A percentile compares a stretch with the other conserved stretches of the same genome.
Evolutionary conservation across 257 asterid genomes (phyloP).

Genomic region (Fraxinus excelsior): DNA sequence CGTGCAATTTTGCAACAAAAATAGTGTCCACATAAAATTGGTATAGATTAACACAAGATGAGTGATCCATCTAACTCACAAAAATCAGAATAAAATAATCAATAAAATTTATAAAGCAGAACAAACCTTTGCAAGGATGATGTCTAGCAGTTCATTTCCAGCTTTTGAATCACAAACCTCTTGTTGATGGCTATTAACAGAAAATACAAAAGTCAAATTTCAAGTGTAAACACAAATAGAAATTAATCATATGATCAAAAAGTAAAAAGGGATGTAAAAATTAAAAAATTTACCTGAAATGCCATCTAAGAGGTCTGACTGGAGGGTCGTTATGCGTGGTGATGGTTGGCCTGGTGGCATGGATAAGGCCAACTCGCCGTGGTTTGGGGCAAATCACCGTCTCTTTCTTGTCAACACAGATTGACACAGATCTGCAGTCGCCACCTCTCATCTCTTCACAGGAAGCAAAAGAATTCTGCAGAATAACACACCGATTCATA

Average conservation of each 20-base stretch:
- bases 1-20: neutral
- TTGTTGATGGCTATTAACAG: constrained; percentile 63
- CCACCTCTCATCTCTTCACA: constrained; percentile 38
- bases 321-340: constrained; percentile 43
- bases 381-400: constrained; percentile 45
- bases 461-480: constrained; percentile 33
- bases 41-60: constrained; percentile 15
- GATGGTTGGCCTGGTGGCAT: neutral
- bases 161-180: constrained; percentile 78
- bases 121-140: constrained; percentile 76
- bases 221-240: neutral
- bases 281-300: constrained; percentile 51
- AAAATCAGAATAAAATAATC: neutral
- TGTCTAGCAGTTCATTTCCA: constrained; percentile 80
- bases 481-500: constrained; percentile 36
- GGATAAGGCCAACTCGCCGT: constrained; percentile 59
- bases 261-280: neutral
- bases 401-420: constrained; percentile 34
- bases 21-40: neutral
- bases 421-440: constrained; percentile 9
- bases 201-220: too few species aligned
- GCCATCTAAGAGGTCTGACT: constrained; percentile 63
- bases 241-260: neutral
- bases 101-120: neutral
- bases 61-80: constrained; percentile 14